These are phyloP conservation scores for Thielaviopsis ethacetica DNA, from an alignment of 2,329 filamentous ascomycete genomes.

Conservation along the genomic window DNA sequence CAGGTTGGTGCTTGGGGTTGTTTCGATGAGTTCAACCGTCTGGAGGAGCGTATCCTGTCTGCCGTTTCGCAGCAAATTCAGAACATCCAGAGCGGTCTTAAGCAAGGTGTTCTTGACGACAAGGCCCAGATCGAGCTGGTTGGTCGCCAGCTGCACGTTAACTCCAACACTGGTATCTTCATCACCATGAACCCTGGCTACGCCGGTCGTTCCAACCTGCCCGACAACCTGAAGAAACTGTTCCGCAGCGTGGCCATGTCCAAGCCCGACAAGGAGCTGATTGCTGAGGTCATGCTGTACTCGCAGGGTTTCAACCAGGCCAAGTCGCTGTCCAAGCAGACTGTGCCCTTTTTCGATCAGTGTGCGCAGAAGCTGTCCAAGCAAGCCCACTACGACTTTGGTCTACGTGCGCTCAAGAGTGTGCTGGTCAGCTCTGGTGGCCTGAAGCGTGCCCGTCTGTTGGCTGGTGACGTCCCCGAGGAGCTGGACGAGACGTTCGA, in stretches of 20 bases:
- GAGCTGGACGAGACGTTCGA: conserved; percentile 38
- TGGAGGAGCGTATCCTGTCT: conserved; percentile 93
- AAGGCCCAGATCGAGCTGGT: conserved; percentile 88
- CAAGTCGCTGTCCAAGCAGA: conserved; percentile 83
- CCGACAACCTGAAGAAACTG: conserved; percentile 97
- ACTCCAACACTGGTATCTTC: conserved; percentile 91
- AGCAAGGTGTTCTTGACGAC: conserved; percentile 64
- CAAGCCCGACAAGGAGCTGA: conserved; percentile 97
- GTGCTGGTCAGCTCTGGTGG: conserved; percentile 95
- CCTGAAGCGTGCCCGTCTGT: conserved; percentile 71
- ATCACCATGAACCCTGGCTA: conserved; percentile 99
- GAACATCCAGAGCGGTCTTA: conserved; percentile 93
- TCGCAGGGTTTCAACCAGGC: conserved; percentile 97
- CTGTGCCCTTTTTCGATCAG: conserved; percentile 94
- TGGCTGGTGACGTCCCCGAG: conserved; percentile 28
- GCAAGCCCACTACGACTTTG: conserved; percentile 98
- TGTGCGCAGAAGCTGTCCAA: conserved; percentile 72
- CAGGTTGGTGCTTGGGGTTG: conserved; percentile 99
- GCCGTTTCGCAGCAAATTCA: conserved; percentile 98
- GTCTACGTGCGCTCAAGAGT: conserved; percentile 92
- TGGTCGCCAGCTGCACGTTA: conserved; percentile 76
- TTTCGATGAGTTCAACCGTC: conserved; percentile 98
- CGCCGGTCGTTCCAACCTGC: conserved; percentile 90
- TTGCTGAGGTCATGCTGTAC: conserved; percentile 99
- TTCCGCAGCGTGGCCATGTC: conserved; percentile 99